Percentiles rank a stretch among this genome's conserved stretches.
Evolutionary conservation across 202 grass and related monocot genomes (phyloP).

Genomic region (Alloteropsis angusta): DNA sequence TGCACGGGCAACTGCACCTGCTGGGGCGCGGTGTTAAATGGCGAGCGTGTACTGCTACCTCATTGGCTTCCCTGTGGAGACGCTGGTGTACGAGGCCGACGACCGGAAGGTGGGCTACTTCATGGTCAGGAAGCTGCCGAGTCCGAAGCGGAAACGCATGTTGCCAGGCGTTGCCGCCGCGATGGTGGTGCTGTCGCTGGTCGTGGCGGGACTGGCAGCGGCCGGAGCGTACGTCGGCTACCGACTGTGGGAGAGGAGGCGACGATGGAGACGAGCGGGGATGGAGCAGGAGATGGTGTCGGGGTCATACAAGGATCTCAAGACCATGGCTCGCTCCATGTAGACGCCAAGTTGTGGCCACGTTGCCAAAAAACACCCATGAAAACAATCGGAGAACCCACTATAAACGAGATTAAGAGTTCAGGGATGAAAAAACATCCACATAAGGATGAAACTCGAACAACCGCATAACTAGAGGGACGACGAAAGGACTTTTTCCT

Average conservation of each 20-base stretch:
- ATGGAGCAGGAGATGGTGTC: slow-evolving; percentile 43
- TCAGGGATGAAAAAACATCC: no score
- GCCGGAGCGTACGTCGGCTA: slow-evolving; percentile 27
- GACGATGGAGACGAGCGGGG: neutral
- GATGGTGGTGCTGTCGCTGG: slow-evolving; percentile 15
- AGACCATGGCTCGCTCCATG: no score
- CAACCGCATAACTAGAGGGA: no score
- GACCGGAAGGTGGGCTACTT: slow-evolving; percentile 59
- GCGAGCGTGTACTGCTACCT: slow-evolving; percentile 55
- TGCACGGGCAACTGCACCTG: slow-evolving; percentile 62
- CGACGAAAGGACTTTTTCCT: no score
- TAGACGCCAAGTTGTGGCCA: no score
- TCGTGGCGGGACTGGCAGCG: slow-evolving; percentile 17
- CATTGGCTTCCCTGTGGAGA: slow-evolving; percentile 58
- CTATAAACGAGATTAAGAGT: no score
- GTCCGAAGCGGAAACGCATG: neutral
- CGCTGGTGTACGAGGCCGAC: slow-evolving; percentile 44
- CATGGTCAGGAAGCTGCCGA: slow-evolving; percentile 32
- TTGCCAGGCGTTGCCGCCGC: neutral
- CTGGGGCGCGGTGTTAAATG: slow-evolving; percentile 48
- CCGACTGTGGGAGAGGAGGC: neutral
- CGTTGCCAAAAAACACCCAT: no score
- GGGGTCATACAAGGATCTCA: slow-evolving; percentile 46
- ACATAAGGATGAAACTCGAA: no score
- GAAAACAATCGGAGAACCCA: no score